Evolutionary conservation across 495 filamentous ascomycete genomes (phyloP), one percentile per base, ranked within the genome.

Genomic region (Friedmanniomyces endolithicus): DNA sequence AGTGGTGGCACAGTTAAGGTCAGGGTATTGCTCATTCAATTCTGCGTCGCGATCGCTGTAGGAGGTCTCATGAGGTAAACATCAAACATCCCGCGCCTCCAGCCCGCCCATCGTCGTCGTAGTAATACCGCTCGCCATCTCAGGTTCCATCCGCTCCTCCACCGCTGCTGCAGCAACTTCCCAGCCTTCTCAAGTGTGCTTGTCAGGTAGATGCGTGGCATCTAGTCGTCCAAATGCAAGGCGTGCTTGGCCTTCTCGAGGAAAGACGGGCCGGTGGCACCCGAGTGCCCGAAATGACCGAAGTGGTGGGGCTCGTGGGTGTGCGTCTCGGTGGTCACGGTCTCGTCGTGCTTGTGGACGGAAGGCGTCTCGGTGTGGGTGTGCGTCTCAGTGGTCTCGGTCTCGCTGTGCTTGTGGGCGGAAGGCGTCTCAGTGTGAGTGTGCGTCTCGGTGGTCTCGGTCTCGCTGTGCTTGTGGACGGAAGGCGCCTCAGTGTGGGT

Each of bases 211-310:
- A 16, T 24, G 44, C 19, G 24, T 6, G 8, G 44, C 44, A 47
- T 19, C 23, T 50, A 50, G 2, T 52, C 41, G 49, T 40, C 20
- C 33, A 52, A 8, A 20, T 33, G 33, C 17, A 52, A 3, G 20
- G 35, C 31, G 49, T 52, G 6, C 49, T 52, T 52, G 49, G 34
- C 49, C 33, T 39, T 85, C 70, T 85, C 81, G 48, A 71, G 71
- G 41, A 65, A 60, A 56, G 75, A 66, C 67, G 85, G 82, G 22
- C 65, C 50, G 55, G 60, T 63, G 48, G 74, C 71, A 74, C 85
- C 85, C 66, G 67, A 59, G 29, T 66, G 50, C 58, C 85, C 82
- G 53, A 76, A 63, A 9, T 31, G 27, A 9, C 27, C 27, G 65
- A 81, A 73, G 31, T 67, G 31, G 50, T 78, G 80, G 55, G 78